These are phyloP conservation scores for Narthecium ossifragum DNA, from an alignment of 106 monocot genomes.

Conservation along the genomic window DNA sequence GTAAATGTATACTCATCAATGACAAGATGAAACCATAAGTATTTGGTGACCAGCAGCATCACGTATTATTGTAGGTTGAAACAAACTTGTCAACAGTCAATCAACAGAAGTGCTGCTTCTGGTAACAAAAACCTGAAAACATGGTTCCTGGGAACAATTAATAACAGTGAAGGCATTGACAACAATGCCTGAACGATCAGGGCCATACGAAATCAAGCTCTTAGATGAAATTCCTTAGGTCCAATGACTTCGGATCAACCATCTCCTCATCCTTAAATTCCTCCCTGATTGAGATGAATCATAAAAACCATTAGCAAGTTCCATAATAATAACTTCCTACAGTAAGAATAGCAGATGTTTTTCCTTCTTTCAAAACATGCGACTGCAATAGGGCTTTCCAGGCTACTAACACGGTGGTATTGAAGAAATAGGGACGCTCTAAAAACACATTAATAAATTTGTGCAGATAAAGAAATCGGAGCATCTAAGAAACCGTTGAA, in stretches of 20 bases:
- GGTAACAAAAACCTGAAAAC: neutral
- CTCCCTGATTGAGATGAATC: conserved; percentile 36
- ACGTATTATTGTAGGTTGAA: conserved; percentile 8
- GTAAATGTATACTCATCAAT: no score
- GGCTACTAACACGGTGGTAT: no score
- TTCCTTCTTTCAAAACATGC: neutral
- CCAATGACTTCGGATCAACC: conserved; percentile 63
- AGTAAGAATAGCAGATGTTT: neutral
- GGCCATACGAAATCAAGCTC: neutral
- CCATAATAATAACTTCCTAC: neutral
- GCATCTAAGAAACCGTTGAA: neutral
- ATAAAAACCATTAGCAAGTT: neutral
- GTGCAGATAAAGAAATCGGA: neutral
- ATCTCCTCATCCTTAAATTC: conserved; percentile 94
- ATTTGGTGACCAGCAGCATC: neutral
- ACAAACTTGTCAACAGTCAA: neutral
- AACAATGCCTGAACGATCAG: neutral
- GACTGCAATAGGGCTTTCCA: no score
- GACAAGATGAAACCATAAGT: no score
- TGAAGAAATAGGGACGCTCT: no score
- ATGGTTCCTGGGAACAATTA: neutral
- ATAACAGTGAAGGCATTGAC: neutral
- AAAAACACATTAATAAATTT: neutral
- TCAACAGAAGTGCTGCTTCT: neutral
- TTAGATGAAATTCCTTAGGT: conserved; percentile 82